These are phyloP conservation scores for Trametes versicolor DNA, from an alignment of 1,284 basidiomycete genomes.

Conservation along the genomic window DNA sequence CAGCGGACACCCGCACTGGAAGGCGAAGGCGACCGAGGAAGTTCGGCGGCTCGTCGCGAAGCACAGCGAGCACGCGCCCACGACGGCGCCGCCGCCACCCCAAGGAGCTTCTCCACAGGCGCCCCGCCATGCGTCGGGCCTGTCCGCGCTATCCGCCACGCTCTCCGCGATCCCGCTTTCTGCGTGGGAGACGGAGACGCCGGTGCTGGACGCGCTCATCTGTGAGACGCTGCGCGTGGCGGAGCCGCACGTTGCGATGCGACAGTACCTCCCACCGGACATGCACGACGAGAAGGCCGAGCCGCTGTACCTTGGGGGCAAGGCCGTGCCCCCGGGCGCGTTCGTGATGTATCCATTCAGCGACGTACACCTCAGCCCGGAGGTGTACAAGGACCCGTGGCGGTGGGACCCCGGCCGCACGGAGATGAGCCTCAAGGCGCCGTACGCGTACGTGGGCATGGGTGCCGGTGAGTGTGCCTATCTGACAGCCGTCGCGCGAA, in stretches of 20 bases:
- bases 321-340: constrained; percentile 71
- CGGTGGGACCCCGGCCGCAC: constrained; percentile 71
- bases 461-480: constrained; percentile 67
- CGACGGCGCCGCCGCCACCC: not conserved
- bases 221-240: constrained; percentile 78
- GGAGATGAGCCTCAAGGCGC: constrained; percentile 52
- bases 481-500: not conserved
- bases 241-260: constrained; percentile 81
- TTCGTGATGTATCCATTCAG: constrained; percentile 82
- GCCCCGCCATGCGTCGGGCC: constrained; percentile 13
- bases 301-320: constrained; percentile 62
- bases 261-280: constrained; percentile 69
- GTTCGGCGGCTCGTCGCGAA: constrained; percentile 57
- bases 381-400: constrained; percentile 78
- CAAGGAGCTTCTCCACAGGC: constrained; percentile 31
- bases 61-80: constrained; percentile 58
- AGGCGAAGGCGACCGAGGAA: constrained; percentile 62
- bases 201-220: constrained; percentile 74
- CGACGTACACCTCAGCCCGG: constrained; percentile 76
- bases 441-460: constrained; percentile 76
- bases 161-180: constrained; percentile 71
- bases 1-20: constrained; percentile 71
- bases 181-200: constrained; percentile 72
- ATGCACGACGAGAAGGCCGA: constrained; percentile 12
- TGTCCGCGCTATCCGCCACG: constrained; percentile 53